Evolutionary conservation across 2,329 filamentous ascomycete genomes (phyloP), one percentile per base, ranked within the genome.

Genomic region (Xylaria arbuscula): DNA sequence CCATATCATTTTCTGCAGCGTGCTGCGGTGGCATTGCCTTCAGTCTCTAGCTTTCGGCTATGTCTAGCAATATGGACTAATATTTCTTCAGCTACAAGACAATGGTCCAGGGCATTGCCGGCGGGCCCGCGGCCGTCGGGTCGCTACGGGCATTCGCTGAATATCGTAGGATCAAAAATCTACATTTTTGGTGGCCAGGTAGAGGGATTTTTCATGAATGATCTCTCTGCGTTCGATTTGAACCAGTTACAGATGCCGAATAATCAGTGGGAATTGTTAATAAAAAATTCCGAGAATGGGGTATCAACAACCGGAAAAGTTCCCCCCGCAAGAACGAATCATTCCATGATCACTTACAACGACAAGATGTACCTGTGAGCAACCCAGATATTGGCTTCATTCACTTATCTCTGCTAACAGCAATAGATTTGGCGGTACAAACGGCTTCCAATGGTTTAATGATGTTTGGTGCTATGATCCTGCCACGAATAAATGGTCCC

Each of bases 171-270:
- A 32, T 98, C 96, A 68, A 98, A 97, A 78, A 95, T 99, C 51
- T 99, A 93, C 82, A 92, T 99, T 36, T 99, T 99, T 78, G 96
- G 96, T 78, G 96, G 96, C 59, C 96, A 99, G 77, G 95, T 98
- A 1, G 96, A 99, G 78, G 96, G 95, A 4, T 94, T 91, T 78
- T 99, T 99, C 78, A 98, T 99, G 89, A 99, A 99, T 76, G 96
- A 99, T 76, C 84, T 99, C 17, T 89, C 97, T 38, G 94, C 94
- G 10, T 99, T 99, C 76, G 97, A 99, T 78, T 83, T 99, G 62
- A 99, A 99, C 77, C 93, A 96, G 67, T 84, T 99, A 17, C 96
- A 98, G 80, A 93, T 92, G 79, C 90, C 94, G 11, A 90, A 91
- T 64, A 98, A 98, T 78, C 90, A 92, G 72, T 99, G 96, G 96